These are phyloP conservation scores for Tuber borchii DNA, from an alignment of 495 filamentous ascomycete species.

Conservation along the genomic window DNA sequence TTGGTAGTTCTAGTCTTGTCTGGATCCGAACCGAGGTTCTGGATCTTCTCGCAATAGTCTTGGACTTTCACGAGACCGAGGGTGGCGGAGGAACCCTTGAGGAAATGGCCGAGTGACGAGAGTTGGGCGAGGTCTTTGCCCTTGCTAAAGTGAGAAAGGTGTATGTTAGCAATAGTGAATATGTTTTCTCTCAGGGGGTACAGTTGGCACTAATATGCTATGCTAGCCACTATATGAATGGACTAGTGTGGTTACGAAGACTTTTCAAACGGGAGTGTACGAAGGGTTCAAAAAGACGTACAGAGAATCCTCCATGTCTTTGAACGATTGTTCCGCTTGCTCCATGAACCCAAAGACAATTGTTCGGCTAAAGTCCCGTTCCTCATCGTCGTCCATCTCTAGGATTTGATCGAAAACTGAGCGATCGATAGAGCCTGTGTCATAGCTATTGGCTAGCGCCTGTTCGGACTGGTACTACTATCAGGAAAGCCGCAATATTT, in stretches of 20 bases:
- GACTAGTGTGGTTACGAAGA: too few species aligned
- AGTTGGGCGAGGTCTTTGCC: constrained; percentile 61
- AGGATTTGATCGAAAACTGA: constrained; percentile 87
- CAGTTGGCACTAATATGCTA: too few species aligned
- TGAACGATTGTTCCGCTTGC: constrained; percentile 79
- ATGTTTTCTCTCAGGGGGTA: constrained; percentile 10
- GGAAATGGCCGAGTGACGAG: constrained; percentile 82
- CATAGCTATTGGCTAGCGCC: background rate
- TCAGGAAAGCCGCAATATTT: background rate
- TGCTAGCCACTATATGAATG: too few species aligned
- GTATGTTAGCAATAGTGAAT: constrained; percentile 31
- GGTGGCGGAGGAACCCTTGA: constrained; percentile 97
- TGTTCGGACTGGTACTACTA: background rate
- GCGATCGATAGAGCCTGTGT: constrained; percentile 65
- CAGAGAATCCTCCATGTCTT: constrained; percentile 75
- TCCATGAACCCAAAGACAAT: constrained; percentile 92
- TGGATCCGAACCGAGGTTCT: constrained; percentile 75
- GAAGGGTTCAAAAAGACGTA: constrained; percentile 50
- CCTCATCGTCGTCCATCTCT: constrained; percentile 77
- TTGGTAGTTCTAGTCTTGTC: constrained; percentile 67
- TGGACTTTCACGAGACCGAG: constrained; percentile 87
- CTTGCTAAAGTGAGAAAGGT: constrained; percentile 48
- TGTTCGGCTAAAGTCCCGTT: constrained; percentile 71
- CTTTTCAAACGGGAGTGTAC: too few species aligned
- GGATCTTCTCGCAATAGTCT: constrained; percentile 91